These are phyloP conservation scores for Hemisphaericaspora xylanilytica DNA, from an alignment of 1,139 yeast species.

Conservation along the genomic window DNA sequence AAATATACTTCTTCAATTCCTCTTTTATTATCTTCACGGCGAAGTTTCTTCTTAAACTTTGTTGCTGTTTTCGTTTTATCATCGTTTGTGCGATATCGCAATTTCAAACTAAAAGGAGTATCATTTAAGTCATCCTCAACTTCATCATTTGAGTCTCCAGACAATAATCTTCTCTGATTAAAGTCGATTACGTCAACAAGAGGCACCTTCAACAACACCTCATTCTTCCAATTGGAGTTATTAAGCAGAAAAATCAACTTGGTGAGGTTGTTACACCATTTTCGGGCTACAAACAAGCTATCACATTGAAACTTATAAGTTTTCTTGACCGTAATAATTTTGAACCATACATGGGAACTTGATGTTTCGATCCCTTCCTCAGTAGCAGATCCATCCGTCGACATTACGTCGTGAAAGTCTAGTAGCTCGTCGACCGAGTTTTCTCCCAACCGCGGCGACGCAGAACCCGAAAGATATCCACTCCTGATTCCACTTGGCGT, in stretches of 20 bases:
- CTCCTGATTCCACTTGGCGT: slow-evolving; percentile 8
- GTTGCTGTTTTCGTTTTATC: slow-evolving; percentile 5
- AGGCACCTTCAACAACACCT: slow-evolving; percentile 78
- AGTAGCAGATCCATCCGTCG: slow-evolving; percentile 17
- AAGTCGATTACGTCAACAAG: slow-evolving; percentile 62
- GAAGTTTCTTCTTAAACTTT: slow-evolving; percentile 10
- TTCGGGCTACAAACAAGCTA: slow-evolving; percentile 65
- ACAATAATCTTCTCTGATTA: slow-evolving; percentile 34
- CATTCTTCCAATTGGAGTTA: slow-evolving; percentile 65
- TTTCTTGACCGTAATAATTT: slow-evolving; percentile 54
- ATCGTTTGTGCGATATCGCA: slow-evolving; percentile 19
- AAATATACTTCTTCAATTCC: slow-evolving; percentile 68
- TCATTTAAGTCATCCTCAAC: slow-evolving; percentile 13
- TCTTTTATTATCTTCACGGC: slow-evolving; percentile 4
- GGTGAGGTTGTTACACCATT: slow-evolving; percentile 76
- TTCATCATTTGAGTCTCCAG: slow-evolving; percentile 15
- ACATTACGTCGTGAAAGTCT: slow-evolving; percentile 22
- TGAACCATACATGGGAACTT: slow-evolving; percentile 48
- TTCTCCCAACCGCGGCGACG: slow-evolving; percentile 10
- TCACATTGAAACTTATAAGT: slow-evolving; percentile 72
- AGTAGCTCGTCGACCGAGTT: slow-evolving; percentile 12
- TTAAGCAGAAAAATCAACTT: slow-evolving; percentile 67
- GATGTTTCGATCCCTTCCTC: slow-evolving; percentile 31
- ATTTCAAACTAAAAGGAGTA: slow-evolving; percentile 22
- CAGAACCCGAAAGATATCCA: slow-evolving; percentile 13